Conservation (phyloP, 176 grass and related monocot genomes). For the Eragrostis curvula region DNA sequence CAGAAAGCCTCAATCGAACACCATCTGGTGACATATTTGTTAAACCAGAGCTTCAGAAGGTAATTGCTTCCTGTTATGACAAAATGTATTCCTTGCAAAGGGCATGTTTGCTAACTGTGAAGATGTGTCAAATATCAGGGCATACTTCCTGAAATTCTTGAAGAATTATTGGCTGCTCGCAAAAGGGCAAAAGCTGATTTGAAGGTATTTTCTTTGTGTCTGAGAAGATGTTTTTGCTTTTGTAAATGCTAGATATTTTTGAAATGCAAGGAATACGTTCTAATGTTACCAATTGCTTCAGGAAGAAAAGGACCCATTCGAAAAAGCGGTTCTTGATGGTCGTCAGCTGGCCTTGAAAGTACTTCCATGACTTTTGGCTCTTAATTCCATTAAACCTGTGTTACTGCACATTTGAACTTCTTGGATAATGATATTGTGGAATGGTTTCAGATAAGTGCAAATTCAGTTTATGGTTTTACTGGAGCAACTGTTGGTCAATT, state of each 20-base stretch:
- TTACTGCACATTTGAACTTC: background rate
- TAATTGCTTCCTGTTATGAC: conserved; percentile 39
- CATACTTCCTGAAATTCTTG: conserved; percentile 98
- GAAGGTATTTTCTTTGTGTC: conserved; percentile 63
- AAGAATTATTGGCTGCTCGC: conserved; percentile 91
- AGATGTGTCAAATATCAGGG: conserved; percentile 60
- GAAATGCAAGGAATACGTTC: conserved; percentile 22
- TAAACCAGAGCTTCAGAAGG: conserved; percentile 94
- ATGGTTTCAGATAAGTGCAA: conserved; percentile 81
- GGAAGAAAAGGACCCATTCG: conserved; percentile 98
- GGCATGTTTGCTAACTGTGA: conserved; percentile 28
- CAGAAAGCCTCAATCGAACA: conserved; percentile 86
- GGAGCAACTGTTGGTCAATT: conserved; percentile 93
- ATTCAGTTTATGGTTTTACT: conserved; percentile 99
- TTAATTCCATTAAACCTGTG: conserved; percentile 12
- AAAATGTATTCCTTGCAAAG: conserved; percentile 24
- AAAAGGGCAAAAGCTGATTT: conserved; percentile 99
- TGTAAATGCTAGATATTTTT: conserved; percentile 36
- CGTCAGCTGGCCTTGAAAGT: conserved; percentile 95
- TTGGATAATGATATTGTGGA: conserved; percentile 30
- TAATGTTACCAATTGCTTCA: conserved; percentile 42
- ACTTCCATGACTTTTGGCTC: conserved; percentile 36
- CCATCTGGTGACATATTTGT: conserved; percentile 98
- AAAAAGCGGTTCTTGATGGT: conserved; percentile 93
- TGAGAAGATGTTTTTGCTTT: conserved; percentile 22